Conservation (phyloP, 192 early-diverging fungal genomes). For the Backusella liffmaniae region DNA sequence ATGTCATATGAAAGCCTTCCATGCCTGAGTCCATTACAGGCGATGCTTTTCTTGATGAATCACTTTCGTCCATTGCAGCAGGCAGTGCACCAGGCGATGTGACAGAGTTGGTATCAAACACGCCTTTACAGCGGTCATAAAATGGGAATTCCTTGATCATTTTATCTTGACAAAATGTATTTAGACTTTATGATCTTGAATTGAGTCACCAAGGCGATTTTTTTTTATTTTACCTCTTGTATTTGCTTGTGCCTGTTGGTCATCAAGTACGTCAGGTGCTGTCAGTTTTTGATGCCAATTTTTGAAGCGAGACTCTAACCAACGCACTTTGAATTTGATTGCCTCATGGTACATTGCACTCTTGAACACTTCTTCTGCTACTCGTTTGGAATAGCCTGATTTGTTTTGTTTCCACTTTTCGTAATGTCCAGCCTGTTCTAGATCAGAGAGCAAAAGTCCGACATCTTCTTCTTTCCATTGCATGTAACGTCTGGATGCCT, state of each 20-base stretch:
- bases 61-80: background rate
- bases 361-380: constrained; percentile 17
- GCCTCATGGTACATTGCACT: constrained; percentile 23
- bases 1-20: background rate
- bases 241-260: background rate
- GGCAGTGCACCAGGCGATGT: background rate
- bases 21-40: background rate
- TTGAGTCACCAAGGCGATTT: too few relatives aligned
- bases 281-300: constrained; percentile 7
- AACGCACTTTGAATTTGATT: constrained; percentile 29
- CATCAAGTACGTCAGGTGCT: background rate
- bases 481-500: constrained; percentile 19
- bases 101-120: background rate
- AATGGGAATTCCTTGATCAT: constrained; percentile 22
- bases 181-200: too few relatives aligned
- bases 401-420: constrained; percentile 26
- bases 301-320: constrained; percentile 21
- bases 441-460: constrained; percentile 11
- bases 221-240: background rate
- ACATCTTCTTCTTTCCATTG: constrained; percentile 28
- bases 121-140: constrained; percentile 20
- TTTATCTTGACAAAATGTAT: background rate
- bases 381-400: constrained; percentile 19
- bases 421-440: constrained; percentile 20
- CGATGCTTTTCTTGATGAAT: background rate